Conservation (phyloP, 352 stramenopile genomes). For the Peronospora farinosa region DNA sequence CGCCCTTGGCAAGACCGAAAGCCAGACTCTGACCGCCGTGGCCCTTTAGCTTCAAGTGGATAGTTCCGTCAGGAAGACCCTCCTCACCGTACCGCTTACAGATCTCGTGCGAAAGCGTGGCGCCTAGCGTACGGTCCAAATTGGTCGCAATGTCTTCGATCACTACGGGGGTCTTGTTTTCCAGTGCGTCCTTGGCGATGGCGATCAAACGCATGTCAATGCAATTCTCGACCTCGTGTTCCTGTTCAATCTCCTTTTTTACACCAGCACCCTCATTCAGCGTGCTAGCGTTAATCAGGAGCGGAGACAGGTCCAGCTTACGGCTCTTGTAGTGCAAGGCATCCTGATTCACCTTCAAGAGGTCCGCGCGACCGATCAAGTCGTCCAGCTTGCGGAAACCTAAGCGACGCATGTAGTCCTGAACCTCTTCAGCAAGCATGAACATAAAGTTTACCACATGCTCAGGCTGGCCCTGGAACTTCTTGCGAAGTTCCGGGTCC, state of each 20-base stretch:
- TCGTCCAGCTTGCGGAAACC: conserved; percentile 92
- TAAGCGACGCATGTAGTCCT: conserved; percentile 64
- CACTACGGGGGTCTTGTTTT: conserved; percentile 68
- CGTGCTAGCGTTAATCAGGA: conserved; percentile 90
- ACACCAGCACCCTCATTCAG: conserved; percentile 88
- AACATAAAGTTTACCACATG: conserved; percentile 98
- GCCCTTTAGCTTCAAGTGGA: conserved; percentile 91
- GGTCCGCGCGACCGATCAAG: conserved; percentile 90
- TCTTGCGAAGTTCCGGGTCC: conserved; percentile 92
- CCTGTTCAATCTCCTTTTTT: conserved; percentile 77
- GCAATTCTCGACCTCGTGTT: conserved; percentile 85
- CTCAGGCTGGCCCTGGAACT: conserved; percentile 93
- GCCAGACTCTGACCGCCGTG: conserved; percentile 91
- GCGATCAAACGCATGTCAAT: conserved; percentile 91
- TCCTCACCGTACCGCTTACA: conserved; percentile 89
- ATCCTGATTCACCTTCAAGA: conserved; percentile 88
- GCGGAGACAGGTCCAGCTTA: conserved; percentile 88
- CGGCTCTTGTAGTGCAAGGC: conserved; percentile 66
- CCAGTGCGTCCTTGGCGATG: conserved; percentile 76
- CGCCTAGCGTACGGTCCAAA: conserved; percentile 90
- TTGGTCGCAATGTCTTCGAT: conserved; percentile 82
- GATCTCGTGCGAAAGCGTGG: conserved; percentile 92
- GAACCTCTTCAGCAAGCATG: conserved; percentile 92
- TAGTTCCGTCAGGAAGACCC: conserved; percentile 89
- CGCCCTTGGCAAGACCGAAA: conserved; percentile 90